These are phyloP conservation scores for Russula ochroleuca DNA, from an alignment of 768 basidiomycete genomes.

Conservation along the genomic window DNA sequence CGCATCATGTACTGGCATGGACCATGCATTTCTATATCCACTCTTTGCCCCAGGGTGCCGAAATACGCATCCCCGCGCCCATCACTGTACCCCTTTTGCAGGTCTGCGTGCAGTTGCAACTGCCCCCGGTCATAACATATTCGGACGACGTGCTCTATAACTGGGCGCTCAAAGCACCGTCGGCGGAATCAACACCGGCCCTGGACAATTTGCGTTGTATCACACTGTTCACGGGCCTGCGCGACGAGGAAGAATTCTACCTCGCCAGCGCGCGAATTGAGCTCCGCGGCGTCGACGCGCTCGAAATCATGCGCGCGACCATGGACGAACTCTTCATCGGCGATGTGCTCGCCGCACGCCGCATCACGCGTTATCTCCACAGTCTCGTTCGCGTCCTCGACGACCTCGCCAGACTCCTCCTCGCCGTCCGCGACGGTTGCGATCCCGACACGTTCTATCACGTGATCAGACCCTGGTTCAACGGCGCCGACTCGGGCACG, in stretches of 20 bases:
- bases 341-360: conserved; percentile 44
- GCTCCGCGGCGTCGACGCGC: conserved; percentile 74
- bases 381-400: conserved; percentile 62
- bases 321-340: conserved; percentile 87
- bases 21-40: conserved; percentile 57
- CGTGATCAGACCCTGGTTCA: conserved; percentile 60
- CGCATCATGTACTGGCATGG: conserved; percentile 53
- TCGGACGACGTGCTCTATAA: conserved; percentile 92
- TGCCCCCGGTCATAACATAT: conserved; percentile 88
- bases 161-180: conserved; percentile 42
- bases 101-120: conserved; percentile 62
- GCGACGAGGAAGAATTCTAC: conserved; percentile 85
- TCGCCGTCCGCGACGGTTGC: conserved; percentile 63
- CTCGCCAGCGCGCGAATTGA: conserved; percentile 84
- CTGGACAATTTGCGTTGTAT: conserved; percentile 58
- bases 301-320: conserved; percentile 78
- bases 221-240: conserved; percentile 71
- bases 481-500: conserved; percentile 46
- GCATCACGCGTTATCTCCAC: conserved; percentile 57
- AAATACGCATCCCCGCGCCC: conserved; percentile 60
- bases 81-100: conserved; percentile 73
- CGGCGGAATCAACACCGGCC: conserved; percentile 36
- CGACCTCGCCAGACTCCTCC: conserved; percentile 56
- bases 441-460: conserved; percentile 62
- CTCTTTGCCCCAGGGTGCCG: conserved; percentile 33